Conservation (phyloP, 345 rosid species). For the Brassica nigra region DNA sequence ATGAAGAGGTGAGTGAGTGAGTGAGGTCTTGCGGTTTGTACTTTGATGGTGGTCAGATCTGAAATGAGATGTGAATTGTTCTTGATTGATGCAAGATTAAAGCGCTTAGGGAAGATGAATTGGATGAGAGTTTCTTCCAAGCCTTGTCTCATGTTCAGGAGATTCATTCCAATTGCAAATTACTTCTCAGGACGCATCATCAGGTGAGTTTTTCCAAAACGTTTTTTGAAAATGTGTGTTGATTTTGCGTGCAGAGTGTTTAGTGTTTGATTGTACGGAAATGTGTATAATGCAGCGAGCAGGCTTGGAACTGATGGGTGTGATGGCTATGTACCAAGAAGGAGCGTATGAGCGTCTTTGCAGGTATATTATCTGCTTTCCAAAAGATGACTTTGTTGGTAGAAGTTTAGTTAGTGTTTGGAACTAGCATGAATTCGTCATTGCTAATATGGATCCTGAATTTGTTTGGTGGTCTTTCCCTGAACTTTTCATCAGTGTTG, state of each 20-base stretch:
- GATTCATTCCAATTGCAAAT: constrained; percentile 92
- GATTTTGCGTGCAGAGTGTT: not conserved
- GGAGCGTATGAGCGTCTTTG: constrained; percentile 99
- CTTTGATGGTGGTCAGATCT: constrained; percentile 21
- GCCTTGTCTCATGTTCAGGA: constrained; percentile 95
- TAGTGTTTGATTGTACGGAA: constrained; percentile 22
- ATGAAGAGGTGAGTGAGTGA: constrained; percentile 83
- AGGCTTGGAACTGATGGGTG: constrained; percentile 98
- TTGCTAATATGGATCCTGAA: constrained; percentile 4
- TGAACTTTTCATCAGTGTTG: not conserved
- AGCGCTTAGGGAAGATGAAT: constrained; percentile 86
- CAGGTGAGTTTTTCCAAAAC: constrained; percentile 52
- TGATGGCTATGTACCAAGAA: constrained; percentile 99
- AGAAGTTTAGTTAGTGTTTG: constrained; percentile 1
- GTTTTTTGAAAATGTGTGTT: too few relatives aligned
- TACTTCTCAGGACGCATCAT: constrained; percentile 93
- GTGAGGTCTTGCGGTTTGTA: constrained; percentile 36
- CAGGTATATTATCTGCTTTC: constrained; percentile 53
- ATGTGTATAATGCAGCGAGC: constrained; percentile 67
- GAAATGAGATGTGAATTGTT: not conserved
- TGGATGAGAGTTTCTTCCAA: constrained; percentile 82
- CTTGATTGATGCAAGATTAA: constrained; percentile 59
- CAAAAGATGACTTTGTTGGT: not conserved
- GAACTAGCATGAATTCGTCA: constrained; percentile 1
- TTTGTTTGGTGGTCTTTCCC: not conserved